Conservation (phyloP, 2,329 filamentous ascomycete genomes). For the Fusarium buharicum region DNA sequence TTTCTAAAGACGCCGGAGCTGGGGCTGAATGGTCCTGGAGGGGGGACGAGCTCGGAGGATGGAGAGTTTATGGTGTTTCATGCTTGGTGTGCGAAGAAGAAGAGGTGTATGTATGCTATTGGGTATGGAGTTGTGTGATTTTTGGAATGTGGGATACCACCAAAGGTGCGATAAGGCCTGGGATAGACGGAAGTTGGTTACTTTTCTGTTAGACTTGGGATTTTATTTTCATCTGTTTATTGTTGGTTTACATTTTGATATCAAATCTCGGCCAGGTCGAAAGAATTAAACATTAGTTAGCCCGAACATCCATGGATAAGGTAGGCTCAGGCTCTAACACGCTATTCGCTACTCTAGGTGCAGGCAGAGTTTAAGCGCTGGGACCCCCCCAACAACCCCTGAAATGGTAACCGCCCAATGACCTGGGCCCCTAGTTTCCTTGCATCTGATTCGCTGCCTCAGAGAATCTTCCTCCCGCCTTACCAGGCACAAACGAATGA, state of each 20-base stretch:
- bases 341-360: no score
- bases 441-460: slow-evolving; percentile 17
- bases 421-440: background rate
- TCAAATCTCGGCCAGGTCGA: background rate
- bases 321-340: no score
- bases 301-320: no score
- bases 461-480: background rate
- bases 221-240: background rate
- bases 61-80: slow-evolving; percentile 52
- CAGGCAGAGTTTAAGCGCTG: slow-evolving; percentile 22
- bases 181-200: slow-evolving; percentile 4
- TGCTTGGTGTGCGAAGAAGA: slow-evolving; percentile 48
- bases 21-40: slow-evolving; percentile 55
- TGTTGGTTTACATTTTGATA: background rate
- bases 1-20: slow-evolving; percentile 53
- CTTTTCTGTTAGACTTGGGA: background rate
- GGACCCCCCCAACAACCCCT: slow-evolving; percentile 14
- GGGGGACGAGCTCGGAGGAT: slow-evolving; percentile 50
- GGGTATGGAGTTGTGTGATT: slow-evolving; percentile 35
- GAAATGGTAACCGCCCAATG: slow-evolving; percentile 11
- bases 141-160: background rate
- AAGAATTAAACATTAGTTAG: no score
- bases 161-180: background rate
- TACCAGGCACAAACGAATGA: slow-evolving; percentile 12
- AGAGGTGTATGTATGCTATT: slow-evolving; percentile 53